Evolutionary conservation across 2,329 filamentous ascomycete species (phyloP).

Genomic region (Neofusicoccum cordaticola): DNA sequence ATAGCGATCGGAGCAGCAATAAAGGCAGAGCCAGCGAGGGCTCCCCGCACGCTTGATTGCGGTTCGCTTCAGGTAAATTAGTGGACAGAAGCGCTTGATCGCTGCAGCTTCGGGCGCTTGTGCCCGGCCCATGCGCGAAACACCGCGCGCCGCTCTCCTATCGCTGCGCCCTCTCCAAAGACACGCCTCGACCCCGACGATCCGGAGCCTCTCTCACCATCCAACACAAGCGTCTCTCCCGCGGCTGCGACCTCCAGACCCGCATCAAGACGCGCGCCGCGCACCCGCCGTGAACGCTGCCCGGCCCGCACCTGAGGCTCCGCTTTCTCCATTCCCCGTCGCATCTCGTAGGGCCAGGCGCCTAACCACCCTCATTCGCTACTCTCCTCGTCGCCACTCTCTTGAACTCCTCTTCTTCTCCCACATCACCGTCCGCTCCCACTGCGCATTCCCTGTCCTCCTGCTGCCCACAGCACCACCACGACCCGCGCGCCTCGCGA

Average conservation of each 20-base stretch:
- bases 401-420: constrained; percentile 2
- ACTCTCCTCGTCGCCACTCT: constrained; percentile 9
- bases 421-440: neutral
- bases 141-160: constrained; percentile 14
- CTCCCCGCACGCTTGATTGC: constrained; percentile 9
- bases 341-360: constrained; percentile 16
- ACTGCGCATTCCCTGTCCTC: neutral
- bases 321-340: constrained; percentile 12
- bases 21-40: constrained; percentile 9
- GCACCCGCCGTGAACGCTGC: constrained; percentile 13
- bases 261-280: constrained; percentile 7
- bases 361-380: constrained; percentile 18
- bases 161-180: constrained; percentile 12
- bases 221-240: neutral
- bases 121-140: constrained; percentile 5
- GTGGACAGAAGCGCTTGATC: constrained; percentile 13
- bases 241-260: constrained; percentile 12
- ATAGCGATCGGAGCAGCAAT: constrained; percentile 11
- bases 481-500: neutral
- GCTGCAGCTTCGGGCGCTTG: constrained; percentile 12
- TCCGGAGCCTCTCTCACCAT: constrained; percentile 12
- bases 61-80: constrained; percentile 5
- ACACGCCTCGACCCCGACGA: constrained; percentile 15
- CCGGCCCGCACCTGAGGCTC: constrained; percentile 6
- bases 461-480: neutral